phyloP scores from a whole-genome alignment of 2,329 filamentous ascomycete species.

The Cladosporium sp. region DNA sequence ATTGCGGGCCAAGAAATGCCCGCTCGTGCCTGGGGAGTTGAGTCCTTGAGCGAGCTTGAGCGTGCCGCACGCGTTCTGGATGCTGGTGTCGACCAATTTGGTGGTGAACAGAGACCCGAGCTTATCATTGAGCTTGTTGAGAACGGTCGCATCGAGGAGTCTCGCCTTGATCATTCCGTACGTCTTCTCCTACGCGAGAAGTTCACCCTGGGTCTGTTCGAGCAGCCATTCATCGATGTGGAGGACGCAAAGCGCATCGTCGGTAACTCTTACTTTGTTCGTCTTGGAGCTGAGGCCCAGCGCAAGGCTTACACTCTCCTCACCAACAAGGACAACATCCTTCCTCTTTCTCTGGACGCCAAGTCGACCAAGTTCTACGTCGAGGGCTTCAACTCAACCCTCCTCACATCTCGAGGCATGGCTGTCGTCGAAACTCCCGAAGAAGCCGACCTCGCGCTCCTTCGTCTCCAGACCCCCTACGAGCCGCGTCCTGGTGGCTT shows the following conservation, averaged over 20 bases:
- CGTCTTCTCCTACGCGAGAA: conserved; percentile 53
- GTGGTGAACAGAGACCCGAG: conserved; percentile 53
- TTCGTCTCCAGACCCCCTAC: conserved; percentile 46
- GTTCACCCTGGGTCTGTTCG: conserved; percentile 55
- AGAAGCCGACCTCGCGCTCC: conserved; percentile 48
- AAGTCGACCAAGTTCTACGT: conserved; percentile 39
- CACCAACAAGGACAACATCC: conserved; percentile 39
- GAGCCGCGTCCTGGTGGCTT: conserved; percentile 43
- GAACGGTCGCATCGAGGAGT: conserved; percentile 37
- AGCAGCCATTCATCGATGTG: conserved; percentile 54
- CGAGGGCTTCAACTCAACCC: conserved; percentile 40
- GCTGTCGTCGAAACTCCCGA: conserved; percentile 40
- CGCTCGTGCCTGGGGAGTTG: conserved; percentile 55
- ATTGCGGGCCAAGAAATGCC: conserved; percentile 51
- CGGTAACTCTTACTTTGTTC: conserved; percentile 49
- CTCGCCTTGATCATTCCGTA: conserved; percentile 51
- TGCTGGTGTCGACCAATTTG: conserved; percentile 57
- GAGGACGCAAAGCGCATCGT: conserved; percentile 46
- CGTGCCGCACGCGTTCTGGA: conserved; percentile 49
- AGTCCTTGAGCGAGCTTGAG: conserved; percentile 48
- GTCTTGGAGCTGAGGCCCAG: conserved; percentile 43
- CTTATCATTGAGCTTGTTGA: conserved; percentile 13
- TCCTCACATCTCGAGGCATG: conserved; percentile 39
- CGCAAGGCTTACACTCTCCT: conserved; percentile 42
- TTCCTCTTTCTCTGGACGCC: conserved; percentile 33